phyloP scores from a whole-genome alignment of 345 rosid species.

The Eutrema yunnanense region DNA sequence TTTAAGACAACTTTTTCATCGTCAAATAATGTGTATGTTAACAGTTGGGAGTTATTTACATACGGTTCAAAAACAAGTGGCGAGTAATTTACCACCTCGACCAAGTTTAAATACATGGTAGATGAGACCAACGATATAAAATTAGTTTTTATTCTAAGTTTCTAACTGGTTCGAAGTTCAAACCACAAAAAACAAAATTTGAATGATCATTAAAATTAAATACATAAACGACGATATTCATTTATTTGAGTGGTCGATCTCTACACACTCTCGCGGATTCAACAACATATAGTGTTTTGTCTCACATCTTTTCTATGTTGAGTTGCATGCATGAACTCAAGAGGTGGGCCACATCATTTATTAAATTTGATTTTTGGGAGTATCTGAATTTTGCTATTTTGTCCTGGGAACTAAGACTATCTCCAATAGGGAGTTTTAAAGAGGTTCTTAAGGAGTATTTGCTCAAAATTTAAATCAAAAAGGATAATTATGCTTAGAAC shows the following conservation, averaged over 20 bases:
- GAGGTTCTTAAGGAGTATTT: too few species aligned
- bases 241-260: neutral
- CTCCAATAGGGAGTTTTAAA: too few species aligned
- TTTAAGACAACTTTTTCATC: neutral
- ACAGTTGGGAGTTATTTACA: neutral
- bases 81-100: neutral
- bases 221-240: neutral
- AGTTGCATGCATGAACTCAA: neutral
- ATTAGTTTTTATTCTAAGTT: too few species aligned
- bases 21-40: neutral
- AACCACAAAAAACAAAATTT: too few species aligned
- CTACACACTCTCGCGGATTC: neutral
- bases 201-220: neutral
- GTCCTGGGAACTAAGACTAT: neutral
- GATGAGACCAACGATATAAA: neutral
- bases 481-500: too few species aligned
- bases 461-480: too few species aligned
- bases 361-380: neutral
- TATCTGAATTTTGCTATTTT: neutral
- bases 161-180: too few species aligned
- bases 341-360: neutral
- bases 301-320: neutral
- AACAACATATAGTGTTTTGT: neutral
- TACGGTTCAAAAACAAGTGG: neutral
- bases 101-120: neutral